phyloP scores from a whole-genome alignment of 208 protist genomes.

The Spongospora subterranea region DNA sequence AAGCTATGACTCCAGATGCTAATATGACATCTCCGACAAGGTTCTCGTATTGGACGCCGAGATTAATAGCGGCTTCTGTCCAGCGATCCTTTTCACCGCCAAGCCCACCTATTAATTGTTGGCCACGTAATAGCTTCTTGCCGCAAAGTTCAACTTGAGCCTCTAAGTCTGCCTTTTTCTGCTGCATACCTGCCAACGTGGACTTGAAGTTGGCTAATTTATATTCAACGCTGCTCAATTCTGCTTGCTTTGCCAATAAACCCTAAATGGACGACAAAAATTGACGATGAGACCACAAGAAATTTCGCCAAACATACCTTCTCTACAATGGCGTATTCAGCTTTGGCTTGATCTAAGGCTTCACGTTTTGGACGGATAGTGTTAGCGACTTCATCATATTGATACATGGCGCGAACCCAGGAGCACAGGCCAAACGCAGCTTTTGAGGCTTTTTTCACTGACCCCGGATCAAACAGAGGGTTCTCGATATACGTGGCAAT shows the following conservation, averaged over 20 bases:
- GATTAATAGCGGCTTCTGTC: constrained; percentile 80
- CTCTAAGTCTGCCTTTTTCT: constrained; percentile 87
- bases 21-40: constrained; percentile 92
- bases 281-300: too few species aligned
- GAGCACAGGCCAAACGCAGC: constrained; percentile 91
- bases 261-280: constrained; percentile 1
- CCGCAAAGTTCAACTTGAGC: constrained; percentile 87
- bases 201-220: constrained; percentile 78
- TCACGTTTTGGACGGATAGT: constrained; percentile 91
- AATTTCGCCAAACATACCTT: too few species aligned
- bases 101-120: constrained; percentile 90
- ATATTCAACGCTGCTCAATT: constrained; percentile 87
- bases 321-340: constrained; percentile 78
- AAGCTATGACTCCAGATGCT: constrained; percentile 88
- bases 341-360: constrained; percentile 85
- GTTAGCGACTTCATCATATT: constrained; percentile 84
- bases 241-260: constrained; percentile 79
- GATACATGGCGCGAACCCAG: constrained; percentile 79
- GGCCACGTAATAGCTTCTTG: constrained; percentile 89
- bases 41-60: constrained; percentile 82
- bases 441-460: constrained; percentile 84
- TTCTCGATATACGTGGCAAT: constrained; percentile 88
- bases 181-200: constrained; percentile 83
- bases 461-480: constrained; percentile 70
- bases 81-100: constrained; percentile 90